Conservation (phyloP, 805 yeast species). For the Zygosaccharomyces pseudorouxii region DNA sequence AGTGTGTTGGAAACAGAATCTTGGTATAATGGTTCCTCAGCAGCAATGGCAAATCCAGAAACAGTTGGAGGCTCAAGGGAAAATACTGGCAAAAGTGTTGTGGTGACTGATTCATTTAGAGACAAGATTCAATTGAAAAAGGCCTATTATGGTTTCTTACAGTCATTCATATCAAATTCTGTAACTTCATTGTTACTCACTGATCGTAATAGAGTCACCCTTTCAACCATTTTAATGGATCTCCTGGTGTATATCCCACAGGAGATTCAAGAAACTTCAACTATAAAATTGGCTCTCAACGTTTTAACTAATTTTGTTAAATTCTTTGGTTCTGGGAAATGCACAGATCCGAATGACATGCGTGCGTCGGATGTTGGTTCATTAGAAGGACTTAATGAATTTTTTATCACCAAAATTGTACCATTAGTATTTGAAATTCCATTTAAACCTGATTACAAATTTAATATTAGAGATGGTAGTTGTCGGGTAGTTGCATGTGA, state of each 20-base stretch:
- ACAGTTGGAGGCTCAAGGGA: constrained; percentile 8
- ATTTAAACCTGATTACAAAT: constrained; percentile 56
- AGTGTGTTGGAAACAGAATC: constrained; percentile 22
- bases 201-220: constrained; percentile 54
- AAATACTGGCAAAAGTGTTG: constrained; percentile 24
- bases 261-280: constrained; percentile 56
- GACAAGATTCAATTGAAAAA: constrained; percentile 65
- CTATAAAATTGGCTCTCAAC: constrained; percentile 64
- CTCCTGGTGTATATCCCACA: constrained; percentile 58
- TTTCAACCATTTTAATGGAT: constrained; percentile 58
- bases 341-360: constrained; percentile 56
- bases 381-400: constrained; percentile 67
- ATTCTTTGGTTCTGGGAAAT: constrained; percentile 64
- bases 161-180: constrained; percentile 69
- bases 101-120: constrained; percentile 57
- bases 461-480: constrained; percentile 75
- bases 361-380: constrained; percentile 41
- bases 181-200: constrained; percentile 72
- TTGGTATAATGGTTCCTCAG: constrained; percentile 7
- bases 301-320: constrained; percentile 60
- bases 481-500: constrained; percentile 71
- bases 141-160: constrained; percentile 63
- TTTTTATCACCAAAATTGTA: constrained; percentile 62
- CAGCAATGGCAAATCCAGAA: neutral
- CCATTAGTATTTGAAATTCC: constrained; percentile 73